phyloP scores from a whole-genome alignment of 169 alveolate genomes.

The Perkinsus olseni region DNA sequence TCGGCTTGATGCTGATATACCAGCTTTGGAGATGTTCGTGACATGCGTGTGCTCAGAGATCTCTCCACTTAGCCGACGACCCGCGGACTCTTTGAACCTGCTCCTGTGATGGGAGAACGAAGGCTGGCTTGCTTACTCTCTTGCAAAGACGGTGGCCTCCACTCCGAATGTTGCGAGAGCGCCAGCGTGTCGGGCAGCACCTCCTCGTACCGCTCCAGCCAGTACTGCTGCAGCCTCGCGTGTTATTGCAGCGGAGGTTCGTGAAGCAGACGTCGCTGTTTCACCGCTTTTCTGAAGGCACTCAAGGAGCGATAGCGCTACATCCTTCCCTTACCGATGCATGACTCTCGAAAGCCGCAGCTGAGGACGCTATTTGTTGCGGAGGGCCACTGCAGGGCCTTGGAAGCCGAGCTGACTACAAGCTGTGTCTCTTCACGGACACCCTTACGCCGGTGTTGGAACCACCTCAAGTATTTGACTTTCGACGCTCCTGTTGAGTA shows the following conservation, averaged over 20 bases:
- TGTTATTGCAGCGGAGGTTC: not conserved
- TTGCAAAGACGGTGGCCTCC: not conserved
- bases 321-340: no score
- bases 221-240: not conserved
- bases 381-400: no score
- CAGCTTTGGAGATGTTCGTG: not conserved
- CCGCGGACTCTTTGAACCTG: not conserved
- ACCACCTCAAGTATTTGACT: not conserved
- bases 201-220: not conserved
- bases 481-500: not conserved
- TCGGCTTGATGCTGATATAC: not conserved
- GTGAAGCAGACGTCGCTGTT: not conserved
- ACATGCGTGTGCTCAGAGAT: not conserved
- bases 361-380: no score
- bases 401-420: no score
- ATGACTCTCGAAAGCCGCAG: no score
- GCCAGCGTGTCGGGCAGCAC: not conserved
- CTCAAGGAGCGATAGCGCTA: not conserved
- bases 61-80: not conserved
- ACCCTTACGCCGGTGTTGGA: not conserved
- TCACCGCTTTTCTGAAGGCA: not conserved
- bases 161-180: not conserved
- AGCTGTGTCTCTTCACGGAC: no score
- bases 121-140: not conserved
- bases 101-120: not conserved